Evolutionary conservation across 306 rosid genomes (phyloP).

Genomic region (Trifolium subterraneum): DNA sequence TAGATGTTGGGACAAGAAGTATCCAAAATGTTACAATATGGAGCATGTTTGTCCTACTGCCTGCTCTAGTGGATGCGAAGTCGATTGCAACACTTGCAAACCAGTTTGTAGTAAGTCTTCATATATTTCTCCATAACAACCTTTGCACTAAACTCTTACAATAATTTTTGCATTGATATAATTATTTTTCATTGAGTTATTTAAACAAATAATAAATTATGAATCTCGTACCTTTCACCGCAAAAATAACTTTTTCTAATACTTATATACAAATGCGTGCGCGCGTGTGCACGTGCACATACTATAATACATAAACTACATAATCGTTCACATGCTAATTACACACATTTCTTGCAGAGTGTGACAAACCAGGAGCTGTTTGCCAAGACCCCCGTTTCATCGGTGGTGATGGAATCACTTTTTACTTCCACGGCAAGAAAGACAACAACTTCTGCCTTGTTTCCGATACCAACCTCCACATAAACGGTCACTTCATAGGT

Average conservation of each 20-base stretch:
- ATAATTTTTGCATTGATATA: neutral
- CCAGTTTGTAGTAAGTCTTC: constrained; percentile 67
- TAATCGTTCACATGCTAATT: neutral
- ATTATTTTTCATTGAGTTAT: neutral
- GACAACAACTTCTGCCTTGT: constrained; percentile 63
- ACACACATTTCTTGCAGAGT: constrained; percentile 1
- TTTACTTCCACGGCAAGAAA: constrained; percentile 78
- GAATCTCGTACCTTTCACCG: neutral
- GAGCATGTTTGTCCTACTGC: constrained; percentile 56
- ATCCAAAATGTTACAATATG: constrained; percentile 50
- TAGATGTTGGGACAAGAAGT: constrained; percentile 53
- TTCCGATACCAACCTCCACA: constrained; percentile 70
- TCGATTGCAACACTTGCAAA: constrained; percentile 69
- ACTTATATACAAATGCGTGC: too few relatives aligned
- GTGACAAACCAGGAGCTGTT: constrained; percentile 54
- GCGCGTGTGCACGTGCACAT: neutral
- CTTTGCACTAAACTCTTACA: neutral
- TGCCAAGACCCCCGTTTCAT: constrained; percentile 67
- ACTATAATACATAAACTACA: neutral
- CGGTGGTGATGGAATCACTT: constrained; percentile 68
- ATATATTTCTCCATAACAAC: neutral
- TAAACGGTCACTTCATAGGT: constrained; percentile 73
- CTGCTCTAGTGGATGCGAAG: constrained; percentile 61
- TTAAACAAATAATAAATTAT: too few relatives aligned
- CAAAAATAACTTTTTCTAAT: too few relatives aligned